Evolutionary conservation across 2,329 filamentous ascomycete genomes (phyloP).

Genomic region (Sporothrix variecibatus): DNA sequence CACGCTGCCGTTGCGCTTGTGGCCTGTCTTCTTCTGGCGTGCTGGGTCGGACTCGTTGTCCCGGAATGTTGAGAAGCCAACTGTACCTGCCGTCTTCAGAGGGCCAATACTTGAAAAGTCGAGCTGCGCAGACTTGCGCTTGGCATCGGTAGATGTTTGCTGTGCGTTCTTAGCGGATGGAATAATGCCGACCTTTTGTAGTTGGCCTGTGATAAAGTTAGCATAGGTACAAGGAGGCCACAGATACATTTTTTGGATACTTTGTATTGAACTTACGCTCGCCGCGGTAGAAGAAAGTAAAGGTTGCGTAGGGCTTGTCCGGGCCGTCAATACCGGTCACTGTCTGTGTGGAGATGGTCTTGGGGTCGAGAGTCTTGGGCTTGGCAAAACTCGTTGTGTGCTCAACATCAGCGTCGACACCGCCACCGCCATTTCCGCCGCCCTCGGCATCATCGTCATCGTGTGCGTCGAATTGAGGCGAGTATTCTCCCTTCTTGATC

Average conservation of each 20-base stretch:
- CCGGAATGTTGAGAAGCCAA: constrained; percentile 87
- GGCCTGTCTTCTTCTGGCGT: constrained; percentile 60
- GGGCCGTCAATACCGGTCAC: constrained; percentile 97
- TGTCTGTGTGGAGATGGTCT: constrained; percentile 97
- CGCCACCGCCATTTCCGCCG: constrained; percentile 52
- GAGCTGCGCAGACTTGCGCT: constrained; percentile 78
- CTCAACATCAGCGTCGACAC: constrained; percentile 80
- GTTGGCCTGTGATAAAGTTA: constrained; percentile 64
- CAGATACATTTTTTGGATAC: background rate
- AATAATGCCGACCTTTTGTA: constrained; percentile 94
- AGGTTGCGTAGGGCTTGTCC: constrained; percentile 93
- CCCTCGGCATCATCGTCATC: constrained; percentile 74
- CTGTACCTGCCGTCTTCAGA: constrained; percentile 81
- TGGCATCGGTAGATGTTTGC: constrained; percentile 61
- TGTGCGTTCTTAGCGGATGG: constrained; percentile 66
- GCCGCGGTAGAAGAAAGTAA: constrained; percentile 97
- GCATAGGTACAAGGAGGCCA: constrained; percentile 3
- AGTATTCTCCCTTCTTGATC: constrained; percentile 97
- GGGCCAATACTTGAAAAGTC: constrained; percentile 85
- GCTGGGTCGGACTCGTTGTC: constrained; percentile 62
- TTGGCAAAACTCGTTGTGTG: constrained; percentile 98
- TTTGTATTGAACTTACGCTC: constrained; percentile 68
- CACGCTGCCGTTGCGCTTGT: constrained; percentile 56
- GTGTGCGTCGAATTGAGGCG: constrained; percentile 94
- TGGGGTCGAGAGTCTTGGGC: constrained; percentile 92